Evolutionary conservation across 257 asterid genomes (phyloP).

Genomic region (Solanum ahanhuiri): DNA sequence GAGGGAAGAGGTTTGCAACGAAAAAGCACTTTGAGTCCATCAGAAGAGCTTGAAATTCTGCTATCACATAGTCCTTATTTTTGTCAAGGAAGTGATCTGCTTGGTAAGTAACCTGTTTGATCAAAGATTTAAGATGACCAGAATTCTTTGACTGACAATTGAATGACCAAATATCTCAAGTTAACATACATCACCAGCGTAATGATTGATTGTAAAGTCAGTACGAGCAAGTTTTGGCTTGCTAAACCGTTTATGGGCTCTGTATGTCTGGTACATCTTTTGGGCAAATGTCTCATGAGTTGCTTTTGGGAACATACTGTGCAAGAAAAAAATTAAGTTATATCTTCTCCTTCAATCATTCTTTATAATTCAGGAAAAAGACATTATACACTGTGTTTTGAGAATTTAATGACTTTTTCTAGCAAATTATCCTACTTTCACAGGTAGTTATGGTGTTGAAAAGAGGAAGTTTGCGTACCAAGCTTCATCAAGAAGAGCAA

Average conservation of each 20-base stretch:
- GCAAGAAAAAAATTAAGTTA: conserved; percentile 21
- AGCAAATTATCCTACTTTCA: neutral
- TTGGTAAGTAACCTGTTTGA: conserved; percentile 74
- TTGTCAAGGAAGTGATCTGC: conserved; percentile 92
- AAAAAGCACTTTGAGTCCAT: conserved; percentile 63
- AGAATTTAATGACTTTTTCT: neutral
- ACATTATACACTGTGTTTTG: neutral
- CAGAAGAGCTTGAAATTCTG: conserved; percentile 90
- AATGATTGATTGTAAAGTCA: conserved; percentile 80
- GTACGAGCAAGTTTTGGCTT: conserved; percentile 90
- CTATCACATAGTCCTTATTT: conserved; percentile 87
- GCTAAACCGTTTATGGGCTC: conserved; percentile 80
- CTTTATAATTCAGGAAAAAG: neutral
- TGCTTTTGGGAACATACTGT: conserved; percentile 97
- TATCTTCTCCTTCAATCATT: neutral
- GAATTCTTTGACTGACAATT: conserved; percentile 8
- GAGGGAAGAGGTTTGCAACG: conserved; percentile 71
- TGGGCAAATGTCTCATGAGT: conserved; percentile 95
- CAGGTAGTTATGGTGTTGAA: neutral
- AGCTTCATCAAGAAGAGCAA: conserved; percentile 98
- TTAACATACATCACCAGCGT: conserved; percentile 87
- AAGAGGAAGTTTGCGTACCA: conserved; percentile 42
- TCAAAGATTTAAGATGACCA: conserved; percentile 7
- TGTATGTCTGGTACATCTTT: conserved; percentile 94
- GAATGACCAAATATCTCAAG: neutral